Base-by-base conservation (phyloP, 352 stramenopile species). In the Pythium graminicola region DNA sequence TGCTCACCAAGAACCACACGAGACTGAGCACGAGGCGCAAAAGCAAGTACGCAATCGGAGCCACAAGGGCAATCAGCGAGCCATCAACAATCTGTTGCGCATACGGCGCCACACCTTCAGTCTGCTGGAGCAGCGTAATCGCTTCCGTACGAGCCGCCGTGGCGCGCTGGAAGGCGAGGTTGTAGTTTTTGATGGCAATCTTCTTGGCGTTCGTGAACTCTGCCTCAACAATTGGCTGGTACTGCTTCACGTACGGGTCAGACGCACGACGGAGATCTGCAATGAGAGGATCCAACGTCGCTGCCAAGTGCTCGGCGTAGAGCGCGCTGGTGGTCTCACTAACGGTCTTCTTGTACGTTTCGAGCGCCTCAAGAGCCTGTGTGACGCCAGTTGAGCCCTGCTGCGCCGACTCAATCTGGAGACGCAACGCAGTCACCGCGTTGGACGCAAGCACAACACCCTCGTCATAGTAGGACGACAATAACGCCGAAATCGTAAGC, bases 381-480 rank as follows among this genome's bases (percentile, higher is more conserved):
- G 72, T 66, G 24, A 90, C 40, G 14, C 66, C 69, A 20, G 59
- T 65, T 7, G 67, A 70, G 38, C 72, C 70, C 17, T 76, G 40
- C 47, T 76, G 64, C 0, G 79, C 64, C 47, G 77, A 75, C 29
- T 64, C 53, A 14, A 70, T 11, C 42, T 69, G 54, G 17, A 81
- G 56, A 17, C 72, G 71, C 26, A 81, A 54, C 33, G 59, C 59
- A 7, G 47, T 57, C 17, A 74, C 60, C 1, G 67, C 58, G 43
- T 69, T 62, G 24, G 67, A 58, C 5, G 73, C 73, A 26, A 87
- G 49, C 16, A 81, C 60, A 43, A 87, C 67, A n/a, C 77, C 72
- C 52, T 86, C 76, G 62, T 91, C 81, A 35, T 88, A 91, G 62
- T 91, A 91, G 29, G 70, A 73, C 45, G 77, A 88, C 41, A 91